Evolutionary conservation across 805 yeast genomes (phyloP).

Genomic region (Yamadazyma sp.): DNA sequence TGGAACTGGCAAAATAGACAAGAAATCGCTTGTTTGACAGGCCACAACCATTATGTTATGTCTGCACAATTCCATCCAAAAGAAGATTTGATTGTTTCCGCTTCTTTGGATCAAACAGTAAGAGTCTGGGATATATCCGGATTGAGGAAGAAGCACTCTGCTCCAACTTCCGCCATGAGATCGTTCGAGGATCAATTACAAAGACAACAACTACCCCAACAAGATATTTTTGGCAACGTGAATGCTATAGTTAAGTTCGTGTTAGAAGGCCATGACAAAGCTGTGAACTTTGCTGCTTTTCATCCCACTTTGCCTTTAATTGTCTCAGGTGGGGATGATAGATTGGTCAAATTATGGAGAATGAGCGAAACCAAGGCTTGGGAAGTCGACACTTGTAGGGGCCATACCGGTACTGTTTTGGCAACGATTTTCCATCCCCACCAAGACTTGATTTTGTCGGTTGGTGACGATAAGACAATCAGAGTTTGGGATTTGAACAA

Average conservation of each 20-base stretch:
- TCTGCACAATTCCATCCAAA: conserved; percentile 96
- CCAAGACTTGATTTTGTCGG: conserved; percentile 88
- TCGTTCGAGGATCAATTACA: conserved; percentile 54
- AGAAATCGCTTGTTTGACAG: conserved; percentile 94
- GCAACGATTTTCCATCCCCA: conserved; percentile 90
- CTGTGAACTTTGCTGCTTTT: conserved; percentile 98
- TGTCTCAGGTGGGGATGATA: conserved; percentile 94
- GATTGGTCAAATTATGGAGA: conserved; percentile 94
- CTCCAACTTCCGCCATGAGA: conserved; percentile 50
- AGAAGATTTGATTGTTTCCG: conserved; percentile 92
- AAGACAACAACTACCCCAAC: conserved; percentile 71
- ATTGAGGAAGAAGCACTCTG: conserved; percentile 90
- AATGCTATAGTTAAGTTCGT: conserved; percentile 95
- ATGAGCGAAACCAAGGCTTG: conserved; percentile 97
- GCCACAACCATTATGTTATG: conserved; percentile 98
- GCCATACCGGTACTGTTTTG: conserved; percentile 92
- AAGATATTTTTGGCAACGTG: conserved; percentile 90
- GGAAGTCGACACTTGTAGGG: conserved; percentile 98
- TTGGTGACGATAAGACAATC: conserved; percentile 93
- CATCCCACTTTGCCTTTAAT: conserved; percentile 95
- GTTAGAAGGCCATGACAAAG: conserved; percentile 96
- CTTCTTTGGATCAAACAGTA: conserved; percentile 97
- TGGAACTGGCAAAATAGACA: conserved; percentile 99
- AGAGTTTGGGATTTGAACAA: conserved; percentile 96
- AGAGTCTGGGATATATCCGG: conserved; percentile 99